Evolutionary conservation across 1,139 yeast species (phyloP), one percentile per base, ranked within the genome.

Genomic region (Suhomyces bribrorum): DNA sequence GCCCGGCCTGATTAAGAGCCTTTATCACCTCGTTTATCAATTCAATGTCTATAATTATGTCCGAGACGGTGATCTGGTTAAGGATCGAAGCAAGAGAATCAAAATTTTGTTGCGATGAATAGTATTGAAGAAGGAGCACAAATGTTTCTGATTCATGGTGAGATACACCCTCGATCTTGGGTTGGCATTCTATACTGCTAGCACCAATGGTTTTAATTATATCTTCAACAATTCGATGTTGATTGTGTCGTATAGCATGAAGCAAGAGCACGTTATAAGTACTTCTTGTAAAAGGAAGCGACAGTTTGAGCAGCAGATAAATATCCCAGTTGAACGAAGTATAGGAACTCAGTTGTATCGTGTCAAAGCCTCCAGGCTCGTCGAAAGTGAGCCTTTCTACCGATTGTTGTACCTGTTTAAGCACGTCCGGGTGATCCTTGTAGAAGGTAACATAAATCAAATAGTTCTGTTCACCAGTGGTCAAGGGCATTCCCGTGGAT

Each of bases 381-480:
- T 15, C 18, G 3, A 24, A 31, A 13, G 32, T 32, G 3, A 26
- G 14, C n/a, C 14, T 26, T 11, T 11, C 15, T 9, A 26, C 15
- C 2, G 43, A 38, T 8, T 30, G 35, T 5, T 36, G 36, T 24
- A 57, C 37, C n/a, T 38, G 43, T 0, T 46, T 36, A 9, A 49
- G 22, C 2, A 69, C 44, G 12, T 51, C 55, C 1, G 44, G 44
- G 15, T 54, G 45, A 40, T 71, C 75, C 29, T 53, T 57, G 48
- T 52, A 70, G 42, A 64, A 68, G 7, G 54, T 52, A 39, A 59
- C 49, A 40, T 57, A 61, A 3, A 69, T 38, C 33, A 67, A 44
- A 26, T 53, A 43, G 31, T 58, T 60, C 39, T 61, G 66, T 49
- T 71, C 76, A 13, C 40, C 34, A 5, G 48, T 39, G 1, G 66